Evolutionary conservation across 495 filamentous ascomycete species (phyloP).

Genomic region (Lophiostoma macrostomum): DNA sequence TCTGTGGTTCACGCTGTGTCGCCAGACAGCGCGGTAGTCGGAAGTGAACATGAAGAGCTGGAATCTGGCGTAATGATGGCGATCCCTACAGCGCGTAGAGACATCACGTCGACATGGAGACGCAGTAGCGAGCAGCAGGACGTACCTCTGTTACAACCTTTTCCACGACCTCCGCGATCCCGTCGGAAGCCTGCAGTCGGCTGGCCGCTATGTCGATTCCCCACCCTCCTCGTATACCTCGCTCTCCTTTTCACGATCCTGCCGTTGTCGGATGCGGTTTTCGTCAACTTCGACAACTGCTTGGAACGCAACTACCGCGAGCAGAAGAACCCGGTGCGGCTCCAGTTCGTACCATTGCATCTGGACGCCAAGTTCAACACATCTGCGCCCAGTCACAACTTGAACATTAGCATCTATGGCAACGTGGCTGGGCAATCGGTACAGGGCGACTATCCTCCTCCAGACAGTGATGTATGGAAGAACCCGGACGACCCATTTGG

Average conservation of each 20-base stretch:
- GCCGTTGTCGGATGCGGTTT: conserved; percentile 48
- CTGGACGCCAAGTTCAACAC: conserved; percentile 72
- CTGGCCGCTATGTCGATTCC: not conserved
- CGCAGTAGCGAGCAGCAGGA: conserved; percentile 14
- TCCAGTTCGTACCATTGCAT: conserved; percentile 79
- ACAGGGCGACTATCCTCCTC: conserved; percentile 49
- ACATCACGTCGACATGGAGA: not conserved
- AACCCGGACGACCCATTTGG: conserved; percentile 62
- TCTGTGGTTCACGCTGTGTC: not conserved
- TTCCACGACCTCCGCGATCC: conserved; percentile 15
- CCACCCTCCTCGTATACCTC: conserved; percentile 14
- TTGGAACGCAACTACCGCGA: conserved; percentile 50
- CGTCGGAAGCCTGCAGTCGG: conserved; percentile 18
- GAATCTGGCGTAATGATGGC: not conserved
- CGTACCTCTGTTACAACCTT: conserved; percentile 16
- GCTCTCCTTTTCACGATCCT: conserved; percentile 18
- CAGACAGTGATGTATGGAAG: conserved; percentile 50
- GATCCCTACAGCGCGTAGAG: not conserved
- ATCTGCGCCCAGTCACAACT: conserved; percentile 56
- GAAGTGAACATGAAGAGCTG: conserved; percentile 13
- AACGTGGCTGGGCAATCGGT: conserved; percentile 70
- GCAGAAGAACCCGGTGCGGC: conserved; percentile 43
- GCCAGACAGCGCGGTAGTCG: not conserved
- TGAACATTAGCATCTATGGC: conserved; percentile 81
- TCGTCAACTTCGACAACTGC: conserved; percentile 82